These are phyloP conservation scores for Chalaropsis ovoidea DNA, from an alignment of 2,329 filamentous ascomycete genomes.

Conservation along the genomic window DNA sequence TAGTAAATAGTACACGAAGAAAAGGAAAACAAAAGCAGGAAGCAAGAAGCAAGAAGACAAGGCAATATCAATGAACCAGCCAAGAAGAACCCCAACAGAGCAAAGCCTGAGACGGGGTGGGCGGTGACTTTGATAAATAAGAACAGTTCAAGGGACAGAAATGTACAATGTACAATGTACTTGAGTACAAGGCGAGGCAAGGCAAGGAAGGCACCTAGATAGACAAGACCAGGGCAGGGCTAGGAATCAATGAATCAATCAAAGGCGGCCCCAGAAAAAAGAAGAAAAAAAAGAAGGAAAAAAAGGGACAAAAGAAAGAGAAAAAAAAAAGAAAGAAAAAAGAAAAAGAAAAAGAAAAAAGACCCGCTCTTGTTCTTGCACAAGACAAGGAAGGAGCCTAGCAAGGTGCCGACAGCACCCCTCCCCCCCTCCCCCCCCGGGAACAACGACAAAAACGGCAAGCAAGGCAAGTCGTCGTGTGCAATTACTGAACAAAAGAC, in stretches of 20 bases:
- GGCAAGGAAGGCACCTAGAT: no score
- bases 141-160: neutral
- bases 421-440: no score
- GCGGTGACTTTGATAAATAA: constrained; percentile 2
- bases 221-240: no score
- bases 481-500: neutral
- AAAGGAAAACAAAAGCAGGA: no score
- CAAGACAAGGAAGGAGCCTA: no score
- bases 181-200: no score
- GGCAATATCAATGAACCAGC: neutral
- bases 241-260: no score
- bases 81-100: neutral
- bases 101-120: neutral
- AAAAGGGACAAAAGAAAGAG: neutral
- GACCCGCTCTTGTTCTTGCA: no score
- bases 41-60: neutral
- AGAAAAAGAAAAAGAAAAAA: neutral
- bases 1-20: no score
- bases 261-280: neutral
- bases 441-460: neutral
- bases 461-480: constrained; percentile 16
- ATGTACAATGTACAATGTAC: no score
- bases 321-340: neutral
- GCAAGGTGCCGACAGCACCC: no score
- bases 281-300: neutral